Evolutionary conservation across 78 protist genomes (phyloP), one percentile per base, ranked within the genome.

Genomic region (Cavenderia fasciculata): DNA sequence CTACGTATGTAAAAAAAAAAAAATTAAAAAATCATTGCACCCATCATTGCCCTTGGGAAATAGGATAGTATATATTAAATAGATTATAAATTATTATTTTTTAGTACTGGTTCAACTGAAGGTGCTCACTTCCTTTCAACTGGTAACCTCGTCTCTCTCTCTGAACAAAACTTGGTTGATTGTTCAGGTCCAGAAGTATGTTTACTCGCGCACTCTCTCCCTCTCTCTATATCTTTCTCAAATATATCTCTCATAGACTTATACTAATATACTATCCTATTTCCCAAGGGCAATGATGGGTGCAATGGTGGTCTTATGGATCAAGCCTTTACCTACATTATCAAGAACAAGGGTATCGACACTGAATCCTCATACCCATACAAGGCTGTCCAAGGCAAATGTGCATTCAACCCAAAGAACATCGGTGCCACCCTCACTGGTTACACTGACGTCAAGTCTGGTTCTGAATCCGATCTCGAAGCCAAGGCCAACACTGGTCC

Each of bases 351-450:
- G 18, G 94, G 92, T 21, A 71, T 95, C 66, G 87, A 51, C 27
- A 94, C 96, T 16, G 98, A 96, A 94, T 38, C 82, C 25, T 27
- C 34, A 41, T 96, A 97, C 93, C 96, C 96, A 44, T 97, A 96
- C 97, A 63, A 38, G 11, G 94, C 72, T 36, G 57, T 4, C 2
- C 21, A 44, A 3, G 62, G 65, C 16, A 21, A 87, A 11, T 82
- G 90, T 44, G 2, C 6, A 23, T 68, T 33, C 43, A 68, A 82
- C 34, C 1, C 11, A 6, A 12, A 11, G 23, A 68, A 65, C n/a
- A 0, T 10, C 21, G 90, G 51, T 82, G 78, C 74, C 19, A 34
- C 44, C 21, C 4, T 82, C 31, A 14, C 70, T 0, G 10, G 72
- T 19, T 71, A 56, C 84, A n/a, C 4, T 12, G 51, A 78, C 31